These are phyloP conservation scores for Diphasiastrum complanatum DNA, from an alignment of 83 land plant genomes.

Conservation along the genomic window DNA sequence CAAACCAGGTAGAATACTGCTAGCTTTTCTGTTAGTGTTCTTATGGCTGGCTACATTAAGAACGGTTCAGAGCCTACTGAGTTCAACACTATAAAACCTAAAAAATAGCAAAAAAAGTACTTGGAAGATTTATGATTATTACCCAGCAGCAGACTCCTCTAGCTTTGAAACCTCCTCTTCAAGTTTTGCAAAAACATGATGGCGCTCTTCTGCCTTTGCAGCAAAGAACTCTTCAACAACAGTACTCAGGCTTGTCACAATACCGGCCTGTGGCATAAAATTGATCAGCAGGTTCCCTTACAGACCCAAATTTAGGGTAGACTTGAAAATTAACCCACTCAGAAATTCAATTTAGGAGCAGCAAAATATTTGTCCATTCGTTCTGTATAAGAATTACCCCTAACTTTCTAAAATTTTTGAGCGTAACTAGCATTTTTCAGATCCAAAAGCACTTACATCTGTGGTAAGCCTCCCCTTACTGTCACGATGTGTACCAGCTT, in stretches of 20 bases:
- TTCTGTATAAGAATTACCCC: no score
- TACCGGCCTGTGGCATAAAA: conserved; percentile 63
- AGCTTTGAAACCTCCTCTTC: conserved; percentile 69
- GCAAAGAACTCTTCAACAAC: conserved; percentile 62
- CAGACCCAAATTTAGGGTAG: not conserved
- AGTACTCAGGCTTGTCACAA: conserved; percentile 38
- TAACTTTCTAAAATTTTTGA: not conserved
- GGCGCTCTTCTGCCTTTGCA: conserved; percentile 54
- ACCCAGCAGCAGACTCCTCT: conserved; percentile 61
- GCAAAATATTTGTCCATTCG: not conserved
- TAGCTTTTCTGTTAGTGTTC: no score
- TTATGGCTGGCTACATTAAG: no score
- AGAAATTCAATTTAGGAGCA: no score
- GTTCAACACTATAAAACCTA: no score
- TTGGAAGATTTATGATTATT: no score
- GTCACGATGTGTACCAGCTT: conserved; percentile 76
- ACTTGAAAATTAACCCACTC: not conserved
- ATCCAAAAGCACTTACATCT: conserved; percentile 38
- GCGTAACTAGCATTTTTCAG: no score
- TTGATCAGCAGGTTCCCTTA: no score
- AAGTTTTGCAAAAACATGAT: conserved; percentile 41
- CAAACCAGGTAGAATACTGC: no score
- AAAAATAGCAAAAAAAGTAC: no score
- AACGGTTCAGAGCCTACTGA: no score
- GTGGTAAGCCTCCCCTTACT: conserved; percentile 63